Base-by-base conservation (phyloP, 345 rosid genomes). In the Barbarea vulgaris region DNA sequence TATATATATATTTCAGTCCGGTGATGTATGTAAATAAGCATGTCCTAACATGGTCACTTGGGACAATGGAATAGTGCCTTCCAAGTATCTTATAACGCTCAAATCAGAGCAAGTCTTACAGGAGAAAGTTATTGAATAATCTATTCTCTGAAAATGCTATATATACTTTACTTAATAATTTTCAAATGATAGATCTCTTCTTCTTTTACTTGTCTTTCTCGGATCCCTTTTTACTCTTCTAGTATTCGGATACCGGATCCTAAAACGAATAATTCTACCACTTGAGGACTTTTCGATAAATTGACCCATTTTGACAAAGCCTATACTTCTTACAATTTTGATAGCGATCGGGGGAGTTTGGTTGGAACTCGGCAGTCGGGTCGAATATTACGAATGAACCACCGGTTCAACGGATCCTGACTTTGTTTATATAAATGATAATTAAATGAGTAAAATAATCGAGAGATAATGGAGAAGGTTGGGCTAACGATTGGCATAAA, bases 381-480 rank as follows among this genome's bases (percentile, higher is more conserved):
- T 42, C 48, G 48, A 42, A 15, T 42, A 15, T 15, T 42, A 47
- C 11, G 33, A 24, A 24, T 24, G 61, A 56, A 56, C 39, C 61
- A n/a, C 22, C 24, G 41, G 39, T 11, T 30, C 22, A 56, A 8
- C 62, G 12, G 5, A 36, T 36, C 10, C 65, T 7, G 13, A 63
- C 22, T 51, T 33, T 33, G 14, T 51, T 14, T 7, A 34, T 34
- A 27, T 11, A n/a, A 58, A 22, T 7, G 33, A 58, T 6, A 36
- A n/a, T n/a, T n/a, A n/a, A 52, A 41, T 19, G 46, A n/a, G 55
- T 39, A 41, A 73, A 64, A 36, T 66, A 67, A 74, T 64, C n/a
- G n/a, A 13, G 48, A 56, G 60, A 65, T 65, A 74, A 67, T 66
- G 78, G 59, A 56, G 59, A 15, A 19, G 46, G 68, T 75, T 67